A percentile compares a stretch with the other conserved stretches of the same genome.
Conservation (phyloP, 1,284 basidiomycete genomes). For the Sphaerobolus stellatus region DNA sequence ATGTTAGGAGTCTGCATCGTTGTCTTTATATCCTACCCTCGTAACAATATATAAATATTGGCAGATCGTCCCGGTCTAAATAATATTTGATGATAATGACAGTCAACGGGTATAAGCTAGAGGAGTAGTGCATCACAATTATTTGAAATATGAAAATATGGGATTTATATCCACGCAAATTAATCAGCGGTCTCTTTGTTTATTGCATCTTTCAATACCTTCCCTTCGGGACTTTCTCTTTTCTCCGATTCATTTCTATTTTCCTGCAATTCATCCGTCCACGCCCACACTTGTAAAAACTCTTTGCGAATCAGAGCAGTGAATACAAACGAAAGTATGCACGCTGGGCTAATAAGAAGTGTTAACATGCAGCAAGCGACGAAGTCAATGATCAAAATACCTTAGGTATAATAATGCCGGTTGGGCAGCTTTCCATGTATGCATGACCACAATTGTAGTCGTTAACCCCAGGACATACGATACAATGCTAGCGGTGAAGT, state of each 20-base stretch:
- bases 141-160: not conserved
- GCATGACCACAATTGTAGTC: slow-evolving; percentile 88
- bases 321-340: slow-evolving; percentile 59
- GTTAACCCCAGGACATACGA: slow-evolving; percentile 81
- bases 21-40: too few relatives aligned
- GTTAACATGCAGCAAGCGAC: slow-evolving; percentile 3
- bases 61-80: too few relatives aligned
- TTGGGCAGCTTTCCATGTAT: slow-evolving; percentile 76
- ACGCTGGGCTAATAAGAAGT: slow-evolving; percentile 53
- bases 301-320: slow-evolving; percentile 58
- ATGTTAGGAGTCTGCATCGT: too few relatives aligned
- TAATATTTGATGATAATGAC: not conserved
- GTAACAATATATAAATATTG: too few relatives aligned
- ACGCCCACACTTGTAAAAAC: slow-evolving; percentile 59
- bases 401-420: slow-evolving; percentile 92
- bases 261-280: slow-evolving; percentile 46
- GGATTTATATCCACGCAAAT: not conserved
- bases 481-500: slow-evolving; percentile 71
- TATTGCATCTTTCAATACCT: not conserved
- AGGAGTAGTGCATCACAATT: too few relatives aligned
- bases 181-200: not conserved
- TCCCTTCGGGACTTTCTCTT: slow-evolving; percentile 6
- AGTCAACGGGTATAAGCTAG: too few relatives aligned
- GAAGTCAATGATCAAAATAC: slow-evolving; percentile 36
- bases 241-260: slow-evolving; percentile 29